Evolutionary conservation across 345 rosid species (phyloP).

Genomic region (Excoecaria cochinchinensis): DNA sequence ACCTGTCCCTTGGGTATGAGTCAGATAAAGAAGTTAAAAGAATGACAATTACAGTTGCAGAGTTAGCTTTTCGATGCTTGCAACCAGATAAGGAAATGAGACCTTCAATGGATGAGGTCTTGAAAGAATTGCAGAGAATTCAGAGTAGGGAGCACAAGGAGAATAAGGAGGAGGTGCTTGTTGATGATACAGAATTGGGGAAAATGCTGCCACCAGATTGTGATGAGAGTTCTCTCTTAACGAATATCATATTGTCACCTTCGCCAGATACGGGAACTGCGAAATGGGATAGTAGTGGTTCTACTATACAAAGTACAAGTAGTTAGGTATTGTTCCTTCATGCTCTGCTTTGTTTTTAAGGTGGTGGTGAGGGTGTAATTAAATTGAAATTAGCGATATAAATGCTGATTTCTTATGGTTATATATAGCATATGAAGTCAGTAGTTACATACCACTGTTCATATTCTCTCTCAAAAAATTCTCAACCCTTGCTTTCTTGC

Average conservation of each 20-base stretch:
- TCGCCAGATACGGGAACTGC: slow-evolving; percentile 62
- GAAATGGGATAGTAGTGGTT: slow-evolving; percentile 44
- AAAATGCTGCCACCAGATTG: slow-evolving; percentile 18
- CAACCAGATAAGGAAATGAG: slow-evolving; percentile 22
- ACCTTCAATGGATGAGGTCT: slow-evolving; percentile 20
- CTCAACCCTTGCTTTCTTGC: no score
- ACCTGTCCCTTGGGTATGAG: slow-evolving; percentile 6
- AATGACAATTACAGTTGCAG: slow-evolving; percentile 14
- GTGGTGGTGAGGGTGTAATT: background rate
- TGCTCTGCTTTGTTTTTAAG: slow-evolving; percentile 1
- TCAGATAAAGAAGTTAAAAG: slow-evolving; percentile 16
- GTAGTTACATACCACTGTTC: background rate
- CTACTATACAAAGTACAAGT: slow-evolving; percentile 43
- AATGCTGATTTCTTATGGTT: no score
- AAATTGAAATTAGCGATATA: background rate
- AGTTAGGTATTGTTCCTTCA: slow-evolving; percentile 11
- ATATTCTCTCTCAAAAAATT: background rate
- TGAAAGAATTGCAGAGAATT: slow-evolving; percentile 13
- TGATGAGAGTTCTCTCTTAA: slow-evolving; percentile 36
- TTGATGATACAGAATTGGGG: slow-evolving; percentile 7
- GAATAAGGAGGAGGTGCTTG: slow-evolving; percentile 1
- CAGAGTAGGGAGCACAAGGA: slow-evolving; percentile 21
- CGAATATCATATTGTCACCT: slow-evolving; percentile 26
- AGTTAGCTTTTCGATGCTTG: slow-evolving; percentile 21
- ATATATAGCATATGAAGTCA: no score